These are phyloP conservation scores for Tricholoma hemisulphureum DNA, from an alignment of 768 basidiomycete genomes.

Conservation along the genomic window DNA sequence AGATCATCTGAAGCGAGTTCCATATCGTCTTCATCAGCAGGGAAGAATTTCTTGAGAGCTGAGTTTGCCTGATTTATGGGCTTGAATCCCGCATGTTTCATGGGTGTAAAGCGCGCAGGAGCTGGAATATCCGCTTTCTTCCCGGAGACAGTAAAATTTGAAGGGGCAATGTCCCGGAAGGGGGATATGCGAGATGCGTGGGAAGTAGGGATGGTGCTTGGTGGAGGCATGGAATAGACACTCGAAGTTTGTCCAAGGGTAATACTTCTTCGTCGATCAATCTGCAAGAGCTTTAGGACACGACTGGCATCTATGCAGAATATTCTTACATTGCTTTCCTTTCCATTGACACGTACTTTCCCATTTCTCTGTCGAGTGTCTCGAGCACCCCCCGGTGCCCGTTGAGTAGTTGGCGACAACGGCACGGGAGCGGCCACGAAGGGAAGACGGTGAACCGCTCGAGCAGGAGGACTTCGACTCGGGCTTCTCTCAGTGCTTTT, in stretches of 20 bases:
- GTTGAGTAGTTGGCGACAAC: constrained; percentile 27
- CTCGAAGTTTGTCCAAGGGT: constrained; percentile 11
- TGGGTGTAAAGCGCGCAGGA: constrained; percentile 19
- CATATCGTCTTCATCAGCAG: constrained; percentile 75
- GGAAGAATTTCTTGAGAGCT: constrained; percentile 78
- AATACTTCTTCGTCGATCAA: constrained; percentile 14
- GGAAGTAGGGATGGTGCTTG: constrained; percentile 21
- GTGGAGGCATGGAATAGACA: constrained; percentile 30
- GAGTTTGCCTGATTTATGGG: constrained; percentile 58
- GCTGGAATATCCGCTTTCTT: constrained; percentile 11
- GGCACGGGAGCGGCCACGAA: constrained; percentile 31
- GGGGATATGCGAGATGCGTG: constrained; percentile 16
- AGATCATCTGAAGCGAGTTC: constrained; percentile 29
- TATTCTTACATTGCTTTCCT: constrained; percentile 28
- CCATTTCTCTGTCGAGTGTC: constrained; percentile 34
- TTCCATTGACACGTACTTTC: constrained; percentile 36
- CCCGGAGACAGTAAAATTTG: constrained; percentile 4
- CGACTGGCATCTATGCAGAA: not conserved
- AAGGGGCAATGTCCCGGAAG: constrained; percentile 2
- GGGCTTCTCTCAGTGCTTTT: constrained; percentile 55
- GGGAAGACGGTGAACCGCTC: constrained; percentile 65
- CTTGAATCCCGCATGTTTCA: constrained; percentile 59
- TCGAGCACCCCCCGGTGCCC: constrained; percentile 13
- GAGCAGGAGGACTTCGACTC: constrained; percentile 54
- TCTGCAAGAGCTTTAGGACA: constrained; percentile 4